Evolutionary conservation across 805 yeast species (phyloP), one percentile per base, ranked within the genome.

Genomic region (Kodamaea lidongshanica): DNA sequence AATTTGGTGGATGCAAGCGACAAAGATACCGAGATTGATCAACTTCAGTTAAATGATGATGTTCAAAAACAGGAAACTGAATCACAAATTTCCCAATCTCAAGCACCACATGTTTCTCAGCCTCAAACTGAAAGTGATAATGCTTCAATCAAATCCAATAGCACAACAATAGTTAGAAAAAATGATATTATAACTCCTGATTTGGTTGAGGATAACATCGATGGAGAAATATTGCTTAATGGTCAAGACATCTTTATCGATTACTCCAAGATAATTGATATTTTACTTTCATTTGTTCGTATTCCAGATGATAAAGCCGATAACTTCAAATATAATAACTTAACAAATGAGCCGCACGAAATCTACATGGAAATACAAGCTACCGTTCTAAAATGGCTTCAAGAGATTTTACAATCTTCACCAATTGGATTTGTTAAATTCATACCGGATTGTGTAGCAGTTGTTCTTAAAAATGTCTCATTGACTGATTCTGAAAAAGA

Each of bases 381-480:
- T 18, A 83, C 82, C 3, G 85, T 85, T 0, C 61, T 89, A 28
- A 74, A 76, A 27, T 92, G 98, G 98, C 58, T 92, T 10, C 77
- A 74, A 32, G 77, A 77, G 11, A 62, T 92, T 19, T 56, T 92
- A 15, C 74, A 72, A 10, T 74, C 83, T 11, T 76, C 89, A 0
- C 89, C 96, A 1, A 64, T 68, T 22, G 81, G 88, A 26, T 78
- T 89, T 38, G 62, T 82, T 15, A 74, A 79, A 14, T 79, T 74
- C 35, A 69, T 85, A 30, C 86, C 96, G 2, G 79, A 83, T 32
- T 64, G 89, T 22, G 61, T 89, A 10, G 67, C 88, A 1, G 74
- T 80, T 4, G 59, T 85, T 23, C 61, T 88, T 37, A 54, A 58
- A 27, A 61, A 56, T 38, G 45, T 63, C 11, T 52, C 68, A 1